Base-by-base conservation (phyloP, 1,284 basidiomycete species). In the Melampsora larici-populina region DNA sequence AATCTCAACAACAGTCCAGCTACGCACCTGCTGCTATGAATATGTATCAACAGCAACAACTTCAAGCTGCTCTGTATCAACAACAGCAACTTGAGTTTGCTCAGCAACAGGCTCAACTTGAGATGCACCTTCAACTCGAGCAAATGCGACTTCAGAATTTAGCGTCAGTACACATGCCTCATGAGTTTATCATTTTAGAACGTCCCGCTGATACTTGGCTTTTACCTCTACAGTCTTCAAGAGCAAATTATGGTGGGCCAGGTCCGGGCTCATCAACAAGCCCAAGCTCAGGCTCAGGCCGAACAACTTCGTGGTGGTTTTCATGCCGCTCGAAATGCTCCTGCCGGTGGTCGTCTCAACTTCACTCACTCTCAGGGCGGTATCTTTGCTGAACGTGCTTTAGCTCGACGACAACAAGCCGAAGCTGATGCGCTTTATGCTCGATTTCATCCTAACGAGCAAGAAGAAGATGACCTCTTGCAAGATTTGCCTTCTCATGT, bases 31-130 rank as follows among this genome's bases (percentile, higher is more conserved):
- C 48, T 33, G 63, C 46, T 15, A 76, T 76, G 48, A 70, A 69
- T 64, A 77, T 70, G 58, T 77, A 70, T 58, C 66, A 70, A 69
- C 74, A 77, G 67, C 74, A 77, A 55, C 74, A 77, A 55, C 62
- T 77, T 62, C 74, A 77, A 77, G 43, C 67, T 40, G 74, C 74
- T 48, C 48, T 70, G 55, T 77, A 70, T 36, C 74, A 77, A 64
- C 74, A 77, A 58, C 74, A 77, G 55, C 74, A 77, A 70, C 67
- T 77, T 24, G 74, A 77, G 33, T 70, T 77, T 77, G 74, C 74
- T 70, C 74, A 77, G 46, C 74, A 77, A 49, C 74, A 77, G 36
- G 74, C 74, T 43, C 74, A 77, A 70, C 62, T 77, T 43, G 74
- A 77, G 68, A 77, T 77, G 55, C 74, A 77, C 69, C 33, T 77